Percentiles rank a stretch among this genome's conserved stretches.
These are phyloP conservation scores for Conticribra guillardii DNA, from an alignment of 108 stramenopile genomes.

Conservation along the genomic window DNA sequence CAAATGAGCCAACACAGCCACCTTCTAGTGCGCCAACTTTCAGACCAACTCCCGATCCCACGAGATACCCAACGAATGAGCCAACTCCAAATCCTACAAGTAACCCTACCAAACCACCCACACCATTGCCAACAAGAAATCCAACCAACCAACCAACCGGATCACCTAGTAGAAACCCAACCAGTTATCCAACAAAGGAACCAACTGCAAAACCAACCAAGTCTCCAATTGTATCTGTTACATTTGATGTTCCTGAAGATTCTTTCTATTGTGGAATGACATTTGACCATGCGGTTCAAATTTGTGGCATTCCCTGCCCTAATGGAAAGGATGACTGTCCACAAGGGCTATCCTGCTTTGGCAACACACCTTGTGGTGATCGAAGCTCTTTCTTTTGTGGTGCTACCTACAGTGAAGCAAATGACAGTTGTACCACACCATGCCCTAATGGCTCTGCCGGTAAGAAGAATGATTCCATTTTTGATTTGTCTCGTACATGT, in stretches of 20 bases:
- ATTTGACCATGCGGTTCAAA: slow-evolving; percentile 43
- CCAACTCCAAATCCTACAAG: slow-evolving; percentile 2
- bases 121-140: slow-evolving; percentile 7
- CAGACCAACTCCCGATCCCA: slow-evolving; percentile 18
- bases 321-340: slow-evolving; percentile 46
- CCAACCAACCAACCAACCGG: slow-evolving; percentile 27
- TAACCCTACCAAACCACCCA: slow-evolving; percentile 2
- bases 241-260: slow-evolving; percentile 46
- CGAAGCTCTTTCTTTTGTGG: slow-evolving; percentile 74
- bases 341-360: slow-evolving; percentile 41
- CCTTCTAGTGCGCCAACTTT: slow-evolving; percentile 9
- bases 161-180: slow-evolving; percentile 27
- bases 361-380: slow-evolving; percentile 51
- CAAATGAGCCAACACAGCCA: slow-evolving; percentile 17
- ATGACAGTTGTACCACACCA: slow-evolving; percentile 58
- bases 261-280: slow-evolving; percentile 52
- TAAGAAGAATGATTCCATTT: no score
- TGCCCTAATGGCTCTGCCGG: slow-evolving; percentile 67
- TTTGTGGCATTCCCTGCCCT: slow-evolving; percentile 46
- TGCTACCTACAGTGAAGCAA: slow-evolving; percentile 75
- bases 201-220: slow-evolving; percentile 38
- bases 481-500: no score
- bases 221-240: slow-evolving; percentile 40
- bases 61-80: slow-evolving; percentile 7
- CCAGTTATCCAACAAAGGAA: slow-evolving; percentile 33